phyloP scores from a whole-genome alignment of 176 grass and related monocot species.

The Musa beccarii region DNA sequence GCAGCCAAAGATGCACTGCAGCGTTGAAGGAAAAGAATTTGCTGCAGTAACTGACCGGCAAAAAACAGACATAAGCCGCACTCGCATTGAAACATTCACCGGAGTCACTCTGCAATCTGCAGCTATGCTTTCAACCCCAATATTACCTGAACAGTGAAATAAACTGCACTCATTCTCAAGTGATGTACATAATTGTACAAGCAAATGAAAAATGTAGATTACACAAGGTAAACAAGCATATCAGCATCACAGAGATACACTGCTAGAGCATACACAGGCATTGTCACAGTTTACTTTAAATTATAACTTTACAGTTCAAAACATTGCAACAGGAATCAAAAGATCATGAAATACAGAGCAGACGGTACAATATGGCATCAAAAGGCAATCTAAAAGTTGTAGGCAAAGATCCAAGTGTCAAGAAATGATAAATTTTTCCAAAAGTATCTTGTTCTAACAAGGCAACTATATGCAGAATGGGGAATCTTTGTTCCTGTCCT shows the following conservation, averaged over 20 bases:
- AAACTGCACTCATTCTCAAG: neutral
- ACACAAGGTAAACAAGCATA: neutral
- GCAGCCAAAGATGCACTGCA: constrained; percentile 86
- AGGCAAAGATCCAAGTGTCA: too few species aligned
- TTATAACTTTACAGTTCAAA: too few species aligned
- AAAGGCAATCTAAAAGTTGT: too few species aligned
- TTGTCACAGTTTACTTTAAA: neutral
- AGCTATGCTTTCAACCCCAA: constrained; percentile 64
- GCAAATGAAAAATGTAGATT: neutral
- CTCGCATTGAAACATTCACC: constrained; percentile 53
- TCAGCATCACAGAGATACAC: neutral
- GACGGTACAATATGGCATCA: too few species aligned
- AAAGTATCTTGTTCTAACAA: too few species aligned
- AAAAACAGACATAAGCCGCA: constrained; percentile 78
- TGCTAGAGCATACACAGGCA: neutral
- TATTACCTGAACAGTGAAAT: constrained; percentile 49
- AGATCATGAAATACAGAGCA: too few species aligned
- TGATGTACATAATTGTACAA: neutral
- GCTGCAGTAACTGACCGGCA: constrained; percentile 81
- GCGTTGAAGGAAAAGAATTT: constrained; percentile 77
- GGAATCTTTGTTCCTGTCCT: too few species aligned
- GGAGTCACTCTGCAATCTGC: constrained; percentile 66
- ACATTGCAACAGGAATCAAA: too few species aligned
- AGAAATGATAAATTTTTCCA: too few species aligned
- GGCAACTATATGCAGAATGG: too few species aligned